These are phyloP conservation scores for Apiotrichum sp. DNA, from an alignment of 1,284 basidiomycete genomes.

Conservation along the genomic window DNA sequence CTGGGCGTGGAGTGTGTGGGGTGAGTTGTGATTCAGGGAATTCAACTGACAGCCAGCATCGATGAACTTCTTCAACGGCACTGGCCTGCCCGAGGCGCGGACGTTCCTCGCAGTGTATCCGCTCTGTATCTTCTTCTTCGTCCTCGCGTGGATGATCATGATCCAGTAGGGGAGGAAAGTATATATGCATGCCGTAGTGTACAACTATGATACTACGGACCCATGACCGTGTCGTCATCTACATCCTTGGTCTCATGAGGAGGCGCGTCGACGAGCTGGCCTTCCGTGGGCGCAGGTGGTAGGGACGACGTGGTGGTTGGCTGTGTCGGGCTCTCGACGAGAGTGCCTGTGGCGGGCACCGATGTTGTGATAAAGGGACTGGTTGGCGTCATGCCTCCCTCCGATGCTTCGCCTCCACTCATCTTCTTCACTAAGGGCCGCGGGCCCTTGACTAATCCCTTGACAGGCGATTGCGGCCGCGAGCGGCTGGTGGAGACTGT, in stretches of 20 bases:
- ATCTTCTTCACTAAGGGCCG: not conserved
- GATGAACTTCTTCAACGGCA: conserved; percentile 88
- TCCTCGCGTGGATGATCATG: conserved; percentile 86
- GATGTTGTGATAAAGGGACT: too few species aligned
- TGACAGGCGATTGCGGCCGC: not conserved
- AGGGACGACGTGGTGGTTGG: too few species aligned
- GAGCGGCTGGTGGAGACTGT: not conserved
- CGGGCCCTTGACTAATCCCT: not conserved
- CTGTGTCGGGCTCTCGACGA: too few species aligned
- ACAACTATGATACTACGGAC: not conserved
- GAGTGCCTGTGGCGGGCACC: too few species aligned
- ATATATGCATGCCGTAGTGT: not conserved
- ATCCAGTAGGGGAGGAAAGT: conserved; percentile 56
- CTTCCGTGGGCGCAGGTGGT: too few species aligned
- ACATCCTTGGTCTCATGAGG: not conserved
- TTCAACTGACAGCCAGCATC: conserved; percentile 56
- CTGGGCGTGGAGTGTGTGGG: conserved; percentile 95
- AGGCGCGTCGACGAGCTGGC: too few species aligned
- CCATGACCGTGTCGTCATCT: conserved; percentile 1
- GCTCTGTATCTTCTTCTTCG: conserved; percentile 56
- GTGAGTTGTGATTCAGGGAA: conserved; percentile 49
- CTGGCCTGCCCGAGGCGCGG: conserved; percentile 78
- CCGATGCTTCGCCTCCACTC: too few species aligned
- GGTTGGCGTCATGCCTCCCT: too few species aligned
- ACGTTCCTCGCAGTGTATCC: conserved; percentile 89